These are phyloP conservation scores for Aquanectria penicillioides DNA, from an alignment of 2,329 filamentous ascomycete genomes.

Conservation along the genomic window DNA sequence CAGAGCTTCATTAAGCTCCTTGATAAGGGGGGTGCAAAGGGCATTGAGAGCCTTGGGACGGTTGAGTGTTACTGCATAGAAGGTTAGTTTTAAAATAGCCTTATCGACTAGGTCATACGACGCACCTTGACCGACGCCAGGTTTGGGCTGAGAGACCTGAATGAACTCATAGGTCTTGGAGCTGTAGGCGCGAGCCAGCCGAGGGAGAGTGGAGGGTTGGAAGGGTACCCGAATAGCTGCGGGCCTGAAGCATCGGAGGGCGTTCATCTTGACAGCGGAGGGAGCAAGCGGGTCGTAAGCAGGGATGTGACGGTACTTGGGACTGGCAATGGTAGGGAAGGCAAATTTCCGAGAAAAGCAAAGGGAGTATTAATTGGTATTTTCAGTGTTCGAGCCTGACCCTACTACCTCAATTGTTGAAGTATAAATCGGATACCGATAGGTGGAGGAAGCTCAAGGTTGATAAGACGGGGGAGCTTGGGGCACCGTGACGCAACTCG, in stretches of 20 bases:
- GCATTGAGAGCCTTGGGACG: conserved; percentile 96
- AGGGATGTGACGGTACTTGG: too few relatives aligned
- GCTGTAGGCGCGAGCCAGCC: conserved; percentile 63
- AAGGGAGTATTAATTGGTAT: too few relatives aligned
- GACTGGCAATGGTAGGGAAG: too few relatives aligned
- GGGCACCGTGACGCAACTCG: conserved; percentile 40
- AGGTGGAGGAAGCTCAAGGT: conserved; percentile 20
- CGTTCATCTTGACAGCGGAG: conserved; percentile 55
- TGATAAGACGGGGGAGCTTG: conserved; percentile 28
- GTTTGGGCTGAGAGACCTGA: conserved; percentile 81
- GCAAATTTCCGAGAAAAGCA: too few relatives aligned
- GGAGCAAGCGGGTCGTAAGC: background rate
- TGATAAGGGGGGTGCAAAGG: conserved; percentile 88
- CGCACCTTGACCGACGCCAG: conserved; percentile 90
- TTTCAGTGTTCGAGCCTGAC: too few relatives aligned
- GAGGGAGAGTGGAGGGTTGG: conserved; percentile 66
- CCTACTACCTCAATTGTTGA: too few relatives aligned
- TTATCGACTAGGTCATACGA: background rate
- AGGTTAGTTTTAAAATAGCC: conserved; percentile 15
- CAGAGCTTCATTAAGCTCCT: conserved; percentile 86
- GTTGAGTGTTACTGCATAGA: conserved; percentile 86
- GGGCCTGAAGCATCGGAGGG: conserved; percentile 68
- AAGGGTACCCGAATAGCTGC: conserved; percentile 59
- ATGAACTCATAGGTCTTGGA: conserved; percentile 80
- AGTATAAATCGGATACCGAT: background rate